A percentile compares a stretch with the other conserved stretches of the same genome.
These are phyloP conservation scores for Clitoria ternatea DNA, from an alignment of 306 rosid species.

Conservation along the genomic window DNA sequence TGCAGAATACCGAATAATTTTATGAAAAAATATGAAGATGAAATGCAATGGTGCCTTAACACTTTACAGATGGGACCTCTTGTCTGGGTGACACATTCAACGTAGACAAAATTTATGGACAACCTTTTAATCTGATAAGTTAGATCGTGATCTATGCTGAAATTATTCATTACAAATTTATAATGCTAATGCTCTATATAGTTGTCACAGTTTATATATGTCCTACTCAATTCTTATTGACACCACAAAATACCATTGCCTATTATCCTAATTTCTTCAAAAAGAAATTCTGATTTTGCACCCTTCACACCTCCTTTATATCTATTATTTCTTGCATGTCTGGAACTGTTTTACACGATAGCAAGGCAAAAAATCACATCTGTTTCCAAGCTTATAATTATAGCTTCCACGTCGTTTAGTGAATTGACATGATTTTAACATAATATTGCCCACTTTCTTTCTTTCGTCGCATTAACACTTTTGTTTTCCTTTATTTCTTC, in stretches of 20 bases:
- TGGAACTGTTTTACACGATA: too few species aligned
- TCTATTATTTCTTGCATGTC: too few species aligned
- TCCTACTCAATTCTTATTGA: constrained; percentile 15
- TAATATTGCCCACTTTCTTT: too few species aligned
- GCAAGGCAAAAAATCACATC: too few species aligned
- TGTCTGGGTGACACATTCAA: constrained; percentile 11
- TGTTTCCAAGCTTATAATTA: too few species aligned
- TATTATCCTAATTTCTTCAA: too few species aligned
- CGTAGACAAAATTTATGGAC: neutral
- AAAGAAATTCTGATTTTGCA: too few species aligned
- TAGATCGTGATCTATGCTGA: constrained; percentile 26
- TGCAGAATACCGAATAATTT: neutral
- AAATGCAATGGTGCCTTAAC: constrained; percentile 9
- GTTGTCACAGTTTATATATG: constrained; percentile 22
- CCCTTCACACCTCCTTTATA: too few species aligned
- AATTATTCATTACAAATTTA: constrained; percentile 20
- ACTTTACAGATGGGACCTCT: constrained; percentile 20
- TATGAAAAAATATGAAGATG: neutral
- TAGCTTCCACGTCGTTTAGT: too few species aligned
- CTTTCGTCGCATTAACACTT: too few species aligned
- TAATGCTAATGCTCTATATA: constrained; percentile 5
- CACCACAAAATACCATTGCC: constrained; percentile 21
- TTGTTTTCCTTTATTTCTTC: too few species aligned
- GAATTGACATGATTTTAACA: too few species aligned
- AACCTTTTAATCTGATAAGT: constrained; percentile 3